Conservation (phyloP, 371 early-diverging fungal species). For the Batkoa obscura region DNA sequence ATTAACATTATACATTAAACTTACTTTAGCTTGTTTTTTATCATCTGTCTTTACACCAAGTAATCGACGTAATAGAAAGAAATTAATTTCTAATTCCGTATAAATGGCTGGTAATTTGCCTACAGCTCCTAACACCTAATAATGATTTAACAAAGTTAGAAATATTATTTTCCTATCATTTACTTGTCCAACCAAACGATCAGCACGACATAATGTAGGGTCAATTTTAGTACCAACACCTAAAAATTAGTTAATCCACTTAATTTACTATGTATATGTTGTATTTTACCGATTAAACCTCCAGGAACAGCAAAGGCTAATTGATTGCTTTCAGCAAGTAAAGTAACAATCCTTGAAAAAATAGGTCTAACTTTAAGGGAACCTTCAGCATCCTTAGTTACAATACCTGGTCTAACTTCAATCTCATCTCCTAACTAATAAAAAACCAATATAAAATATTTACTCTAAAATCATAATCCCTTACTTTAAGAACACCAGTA, state of each 20-base stretch:
- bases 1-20: too few species aligned
- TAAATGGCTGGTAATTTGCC: conserved; percentile 95
- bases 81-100: conserved; percentile 90
- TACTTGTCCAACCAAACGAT: conserved; percentile 94
- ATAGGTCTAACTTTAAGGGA: conserved; percentile 83
- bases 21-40: conserved; percentile 94
- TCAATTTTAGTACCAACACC: conserved; percentile 98
- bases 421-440: conserved; percentile 82
- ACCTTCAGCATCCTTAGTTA: conserved; percentile 82
- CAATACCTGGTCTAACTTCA: conserved; percentile 98
- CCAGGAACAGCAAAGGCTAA: conserved; percentile 98
- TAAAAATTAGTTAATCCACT: conserved; percentile 8
- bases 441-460: not conserved
- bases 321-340: conserved; percentile 88
- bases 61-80: conserved; percentile 91
- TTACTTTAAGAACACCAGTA: conserved; percentile 77
- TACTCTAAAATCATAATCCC: not conserved
- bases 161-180: not conserved
- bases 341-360: conserved; percentile 77
- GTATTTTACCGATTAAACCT: conserved; percentile 75
- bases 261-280: conserved; percentile 1
- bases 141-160: not conserved
- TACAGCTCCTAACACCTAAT: conserved; percentile 76
- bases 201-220: conserved; percentile 96
- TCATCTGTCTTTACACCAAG: conserved; percentile 91